These are phyloP conservation scores for Fagopyrum homotropicum DNA, from an alignment of 148 eudicot genomes.

Conservation along the genomic window DNA sequence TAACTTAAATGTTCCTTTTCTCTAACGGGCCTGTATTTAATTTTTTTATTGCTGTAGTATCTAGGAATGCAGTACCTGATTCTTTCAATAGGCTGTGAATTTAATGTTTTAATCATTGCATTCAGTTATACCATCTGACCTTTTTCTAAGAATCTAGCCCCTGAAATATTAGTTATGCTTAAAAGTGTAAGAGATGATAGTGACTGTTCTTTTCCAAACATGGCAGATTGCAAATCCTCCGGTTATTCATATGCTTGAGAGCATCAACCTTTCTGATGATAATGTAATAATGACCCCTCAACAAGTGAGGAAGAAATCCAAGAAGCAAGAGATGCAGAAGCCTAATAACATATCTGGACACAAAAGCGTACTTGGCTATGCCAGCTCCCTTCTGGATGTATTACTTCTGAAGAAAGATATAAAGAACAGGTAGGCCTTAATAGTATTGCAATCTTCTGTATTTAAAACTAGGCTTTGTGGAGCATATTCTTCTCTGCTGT, in stretches of 20 bases:
- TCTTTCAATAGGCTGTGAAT: neutral
- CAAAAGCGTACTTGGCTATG: constrained; percentile 31
- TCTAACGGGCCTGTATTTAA: neutral
- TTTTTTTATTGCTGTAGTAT: neutral
- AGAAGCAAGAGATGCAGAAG: constrained; percentile 14
- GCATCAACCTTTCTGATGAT: constrained; percentile 25
- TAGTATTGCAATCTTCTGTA: neutral
- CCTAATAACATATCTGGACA: constrained; percentile 19
- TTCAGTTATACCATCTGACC: neutral
- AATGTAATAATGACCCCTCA: constrained; percentile 14
- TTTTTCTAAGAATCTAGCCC: neutral
- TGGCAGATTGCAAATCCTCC: constrained; percentile 49
- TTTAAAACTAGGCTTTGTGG: neutral
- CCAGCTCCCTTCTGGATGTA: constrained; percentile 74
- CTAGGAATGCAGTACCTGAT: neutral
- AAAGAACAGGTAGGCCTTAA: constrained; percentile 39
- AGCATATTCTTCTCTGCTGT: neutral
- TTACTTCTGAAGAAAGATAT: constrained; percentile 73
- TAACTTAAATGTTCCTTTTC: neutral
- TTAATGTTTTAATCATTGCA: neutral
- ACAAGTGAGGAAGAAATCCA: constrained; percentile 50
- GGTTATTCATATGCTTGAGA: constrained; percentile 38
- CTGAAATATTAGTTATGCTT: neutral
- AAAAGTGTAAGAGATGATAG: neutral
- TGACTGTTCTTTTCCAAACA: neutral